Conservation (phyloP, 169 alveolate species). For the Cryptosporidium felis region DNA sequence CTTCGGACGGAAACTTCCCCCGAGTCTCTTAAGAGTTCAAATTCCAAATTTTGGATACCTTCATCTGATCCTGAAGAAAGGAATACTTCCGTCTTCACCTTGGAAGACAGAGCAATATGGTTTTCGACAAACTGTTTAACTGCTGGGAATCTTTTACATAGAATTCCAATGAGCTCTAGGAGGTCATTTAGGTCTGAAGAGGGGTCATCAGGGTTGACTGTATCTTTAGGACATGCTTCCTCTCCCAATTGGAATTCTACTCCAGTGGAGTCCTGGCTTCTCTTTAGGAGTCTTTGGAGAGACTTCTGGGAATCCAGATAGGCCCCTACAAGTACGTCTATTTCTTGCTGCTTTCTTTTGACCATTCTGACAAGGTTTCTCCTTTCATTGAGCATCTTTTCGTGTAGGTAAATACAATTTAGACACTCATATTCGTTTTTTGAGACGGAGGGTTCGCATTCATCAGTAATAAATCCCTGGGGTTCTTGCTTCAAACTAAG, state of each 20-base stretch:
- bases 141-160: constrained; percentile 14
- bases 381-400: constrained; percentile 23
- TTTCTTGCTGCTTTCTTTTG: constrained; percentile 45
- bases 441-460: not conserved
- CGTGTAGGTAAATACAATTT: constrained; percentile 33
- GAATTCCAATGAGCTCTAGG: constrained; percentile 35
- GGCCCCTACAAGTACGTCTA: constrained; percentile 20
- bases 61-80: not conserved
- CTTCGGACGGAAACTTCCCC: too few relatives aligned
- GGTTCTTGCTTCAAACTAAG: not conserved
- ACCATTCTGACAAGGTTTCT: not conserved
- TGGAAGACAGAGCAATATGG: not conserved
- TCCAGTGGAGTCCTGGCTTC: not conserved
- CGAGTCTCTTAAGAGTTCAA: constrained; percentile 10
- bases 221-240: not conserved
- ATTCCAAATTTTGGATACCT: not conserved
- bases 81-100: constrained; percentile 18
- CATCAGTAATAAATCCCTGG: not conserved
- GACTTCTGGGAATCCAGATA: constrained; percentile 27
- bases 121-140: constrained; percentile 32
- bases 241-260: not conserved
- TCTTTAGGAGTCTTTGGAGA: not conserved
- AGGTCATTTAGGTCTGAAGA: not conserved
- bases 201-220: not conserved
- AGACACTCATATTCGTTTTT: constrained; percentile 26